Conservation (phyloP, 2,329 filamentous ascomycete genomes). For the Parastagonospora nodorum region DNA sequence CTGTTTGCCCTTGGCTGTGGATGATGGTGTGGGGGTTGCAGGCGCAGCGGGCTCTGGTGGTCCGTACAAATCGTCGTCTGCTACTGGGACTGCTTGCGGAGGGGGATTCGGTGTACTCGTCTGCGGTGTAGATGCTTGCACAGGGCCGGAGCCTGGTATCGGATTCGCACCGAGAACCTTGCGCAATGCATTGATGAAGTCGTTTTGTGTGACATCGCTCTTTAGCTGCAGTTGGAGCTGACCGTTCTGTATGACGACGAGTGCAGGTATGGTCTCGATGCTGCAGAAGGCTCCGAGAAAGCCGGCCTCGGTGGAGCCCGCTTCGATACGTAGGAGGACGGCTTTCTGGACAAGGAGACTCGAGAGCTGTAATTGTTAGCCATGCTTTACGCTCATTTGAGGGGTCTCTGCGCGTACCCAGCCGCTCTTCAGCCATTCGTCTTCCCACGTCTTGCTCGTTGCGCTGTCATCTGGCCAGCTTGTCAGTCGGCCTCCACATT, state of each 20-base stretch:
- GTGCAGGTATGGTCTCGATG: constrained; percentile 74
- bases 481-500: constrained; percentile 16
- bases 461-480: constrained; percentile 65
- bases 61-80: constrained; percentile 11
- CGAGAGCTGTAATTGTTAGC: constrained; percentile 38
- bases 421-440: constrained; percentile 62
- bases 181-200: constrained; percentile 65
- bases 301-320: constrained; percentile 78
- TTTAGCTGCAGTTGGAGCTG: constrained; percentile 78
- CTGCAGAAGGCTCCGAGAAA: constrained; percentile 85
- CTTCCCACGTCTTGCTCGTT: constrained; percentile 75
- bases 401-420: constrained; percentile 29
- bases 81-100: background rate
- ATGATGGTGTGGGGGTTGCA: constrained; percentile 11
- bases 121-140: constrained; percentile 14
- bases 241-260: constrained; percentile 82
- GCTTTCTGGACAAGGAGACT: constrained; percentile 65
- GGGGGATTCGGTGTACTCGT: constrained; percentile 10
- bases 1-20: constrained; percentile 45
- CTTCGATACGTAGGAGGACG: constrained; percentile 70
- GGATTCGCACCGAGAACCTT: constrained; percentile 41
- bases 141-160: constrained; percentile 29
- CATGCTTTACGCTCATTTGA: background rate
- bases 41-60: constrained; percentile 1
- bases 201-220: constrained; percentile 65